phyloP scores from a whole-genome alignment of 2,329 filamentous ascomycete genomes.

The Tolypocladium album region DNA sequence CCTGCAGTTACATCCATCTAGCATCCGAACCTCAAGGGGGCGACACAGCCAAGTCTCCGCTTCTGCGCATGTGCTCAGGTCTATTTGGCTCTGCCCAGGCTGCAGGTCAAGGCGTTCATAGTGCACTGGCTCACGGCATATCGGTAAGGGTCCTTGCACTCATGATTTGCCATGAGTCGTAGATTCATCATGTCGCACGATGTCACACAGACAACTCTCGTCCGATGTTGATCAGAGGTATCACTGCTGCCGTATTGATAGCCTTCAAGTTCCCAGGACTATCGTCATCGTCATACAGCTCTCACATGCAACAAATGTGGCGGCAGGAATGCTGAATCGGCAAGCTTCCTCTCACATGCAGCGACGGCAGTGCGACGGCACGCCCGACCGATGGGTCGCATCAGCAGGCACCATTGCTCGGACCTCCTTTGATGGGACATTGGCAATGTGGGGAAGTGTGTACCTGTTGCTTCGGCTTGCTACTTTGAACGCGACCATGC shows the following conservation, averaged over 20 bases:
- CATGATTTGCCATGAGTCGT: not conserved
- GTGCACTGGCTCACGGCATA: not conserved
- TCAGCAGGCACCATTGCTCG: not conserved
- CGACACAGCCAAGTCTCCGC: not conserved
- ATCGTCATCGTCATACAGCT: not conserved
- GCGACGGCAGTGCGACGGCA: not conserved
- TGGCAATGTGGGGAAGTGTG: not conserved
- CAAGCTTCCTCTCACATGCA: not conserved
- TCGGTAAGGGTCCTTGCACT: not conserved
- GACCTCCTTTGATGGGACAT: not conserved
- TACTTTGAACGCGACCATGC: not conserved
- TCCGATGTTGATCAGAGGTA: not conserved
- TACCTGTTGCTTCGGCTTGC: not conserved
- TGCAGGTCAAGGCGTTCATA: no score
- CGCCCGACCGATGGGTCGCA: not conserved
- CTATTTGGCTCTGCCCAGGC: not conserved
- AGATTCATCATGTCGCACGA: not conserved
- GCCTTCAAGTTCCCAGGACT: not conserved
- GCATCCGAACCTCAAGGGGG: no score
- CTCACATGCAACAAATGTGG: not conserved
- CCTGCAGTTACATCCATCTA: not conserved
- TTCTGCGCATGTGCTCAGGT: not conserved
- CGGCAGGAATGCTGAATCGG: not conserved
- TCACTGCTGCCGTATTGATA: not conserved
- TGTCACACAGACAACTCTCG: not conserved